Conservation (phyloP, 345 rosid species). For the Acer negundo region DNA sequence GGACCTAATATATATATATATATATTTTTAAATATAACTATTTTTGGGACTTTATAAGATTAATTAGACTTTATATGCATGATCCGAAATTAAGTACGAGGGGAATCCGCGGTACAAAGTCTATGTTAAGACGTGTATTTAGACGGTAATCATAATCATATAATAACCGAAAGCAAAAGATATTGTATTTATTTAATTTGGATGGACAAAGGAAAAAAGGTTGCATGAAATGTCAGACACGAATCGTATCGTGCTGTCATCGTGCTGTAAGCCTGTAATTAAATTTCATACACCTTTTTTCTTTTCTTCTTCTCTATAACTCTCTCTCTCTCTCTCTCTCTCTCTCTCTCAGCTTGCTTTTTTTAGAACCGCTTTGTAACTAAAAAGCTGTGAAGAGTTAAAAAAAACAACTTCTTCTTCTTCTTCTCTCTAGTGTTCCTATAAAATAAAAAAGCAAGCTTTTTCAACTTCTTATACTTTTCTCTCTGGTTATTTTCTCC, state of each 20-base stretch:
- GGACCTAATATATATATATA: no score
- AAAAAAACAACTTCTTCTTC: neutral
- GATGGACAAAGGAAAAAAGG: neutral
- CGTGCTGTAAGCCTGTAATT: slow-evolving; percentile 1
- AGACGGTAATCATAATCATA: no score
- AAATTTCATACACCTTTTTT: neutral
- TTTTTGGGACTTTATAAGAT: no score
- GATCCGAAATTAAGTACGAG: no score
- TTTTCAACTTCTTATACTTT: neutral
- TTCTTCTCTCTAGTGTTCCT: neutral
- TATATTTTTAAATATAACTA: no score
- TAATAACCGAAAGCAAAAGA: no score
- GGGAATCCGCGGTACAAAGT: no score
- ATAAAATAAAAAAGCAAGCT: no score
- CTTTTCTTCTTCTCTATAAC: neutral
- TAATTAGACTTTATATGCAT: no score
- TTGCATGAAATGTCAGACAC: slow-evolving; percentile 16
- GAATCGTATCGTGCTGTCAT: slow-evolving; percentile 16
- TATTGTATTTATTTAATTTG: no score
- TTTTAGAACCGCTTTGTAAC: neutral
- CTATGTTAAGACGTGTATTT: no score
- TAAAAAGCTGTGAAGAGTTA: neutral
- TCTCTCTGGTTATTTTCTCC: no score
- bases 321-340: neutral
- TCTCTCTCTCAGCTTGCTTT: neutral